Evolutionary conservation across 257 asterid genomes (phyloP).

Genomic region (Fraxinus anomala): DNA sequence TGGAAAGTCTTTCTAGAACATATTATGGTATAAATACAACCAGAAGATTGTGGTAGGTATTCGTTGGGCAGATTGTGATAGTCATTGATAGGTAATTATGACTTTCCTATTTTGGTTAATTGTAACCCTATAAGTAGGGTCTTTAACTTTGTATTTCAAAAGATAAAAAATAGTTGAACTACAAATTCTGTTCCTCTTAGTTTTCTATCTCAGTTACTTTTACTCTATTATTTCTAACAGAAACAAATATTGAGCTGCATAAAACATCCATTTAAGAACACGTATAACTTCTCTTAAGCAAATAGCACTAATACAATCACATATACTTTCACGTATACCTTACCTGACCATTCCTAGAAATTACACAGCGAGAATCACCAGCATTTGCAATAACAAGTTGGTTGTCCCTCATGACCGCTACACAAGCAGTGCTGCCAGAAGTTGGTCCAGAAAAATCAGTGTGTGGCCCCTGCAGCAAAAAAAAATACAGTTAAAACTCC

Average conservation of each 20-base stretch:
- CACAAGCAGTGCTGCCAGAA: constrained; percentile 95
- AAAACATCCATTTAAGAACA: constrained; percentile 17
- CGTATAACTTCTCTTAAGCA: neutral
- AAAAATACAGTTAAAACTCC: neutral
- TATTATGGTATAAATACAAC: too few species aligned
- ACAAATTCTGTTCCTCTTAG: neutral
- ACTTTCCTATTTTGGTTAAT: too few species aligned
- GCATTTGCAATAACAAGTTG: constrained; percentile 92
- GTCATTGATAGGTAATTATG: too few species aligned
- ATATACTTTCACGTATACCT: neutral
- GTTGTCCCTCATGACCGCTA: constrained; percentile 70
- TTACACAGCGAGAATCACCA: constrained; percentile 97
- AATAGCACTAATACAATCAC: neutral
- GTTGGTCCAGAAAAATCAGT: constrained; percentile 96
- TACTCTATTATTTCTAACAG: neutral
- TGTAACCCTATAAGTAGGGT: too few species aligned
- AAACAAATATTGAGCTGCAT: neutral
- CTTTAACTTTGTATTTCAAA: too few species aligned
- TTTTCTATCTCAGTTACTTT: neutral
- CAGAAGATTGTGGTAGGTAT: too few species aligned
- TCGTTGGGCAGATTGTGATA: too few species aligned
- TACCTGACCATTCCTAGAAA: constrained; percentile 98
- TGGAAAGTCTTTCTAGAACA: too few species aligned
- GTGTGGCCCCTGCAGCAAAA: constrained; percentile 76
- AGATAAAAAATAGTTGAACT: neutral